Percentiles rank a stretch among this genome's conserved stretches.
phyloP scores from a whole-genome alignment of 805 yeast genomes.

The Torulaspora franciscae region DNA sequence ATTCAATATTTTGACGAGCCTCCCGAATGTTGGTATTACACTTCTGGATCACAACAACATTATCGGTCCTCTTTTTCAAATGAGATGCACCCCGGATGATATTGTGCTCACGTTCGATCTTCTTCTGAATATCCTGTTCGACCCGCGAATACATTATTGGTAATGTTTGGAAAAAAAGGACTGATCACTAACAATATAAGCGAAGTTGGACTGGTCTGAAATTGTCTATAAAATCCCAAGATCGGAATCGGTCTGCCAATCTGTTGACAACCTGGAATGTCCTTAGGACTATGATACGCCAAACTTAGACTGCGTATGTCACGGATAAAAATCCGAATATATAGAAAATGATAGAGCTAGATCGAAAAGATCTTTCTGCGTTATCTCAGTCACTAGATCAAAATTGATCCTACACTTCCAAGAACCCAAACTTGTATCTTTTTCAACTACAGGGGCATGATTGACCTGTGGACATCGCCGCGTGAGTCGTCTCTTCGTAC shows the following conservation, averaged over 20 bases:
- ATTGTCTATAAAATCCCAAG: background rate
- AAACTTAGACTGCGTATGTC: background rate
- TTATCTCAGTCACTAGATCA: background rate
- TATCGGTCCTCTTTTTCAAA: constrained; percentile 70
- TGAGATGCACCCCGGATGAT: constrained; percentile 84
- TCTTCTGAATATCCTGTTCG: constrained; percentile 64
- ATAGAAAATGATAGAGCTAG: background rate
- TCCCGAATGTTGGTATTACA: constrained; percentile 89
- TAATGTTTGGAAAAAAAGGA: too few species aligned
- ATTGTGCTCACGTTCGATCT: constrained; percentile 83
- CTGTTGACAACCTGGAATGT: background rate
- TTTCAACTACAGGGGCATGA: constrained; percentile 6
- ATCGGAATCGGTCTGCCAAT: background rate
- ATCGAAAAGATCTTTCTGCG: too few species aligned
- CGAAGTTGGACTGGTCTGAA: background rate
- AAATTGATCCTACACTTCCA: background rate
- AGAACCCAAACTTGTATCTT: constrained; percentile 5
- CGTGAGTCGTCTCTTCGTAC: constrained; percentile 8
- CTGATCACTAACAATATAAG: too few species aligned
- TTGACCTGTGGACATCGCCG: constrained; percentile 8
- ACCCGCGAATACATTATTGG: constrained; percentile 17
- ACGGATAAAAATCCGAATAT: background rate
- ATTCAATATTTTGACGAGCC: constrained; percentile 85
- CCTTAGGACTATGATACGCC: too few species aligned
- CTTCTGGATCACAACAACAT: constrained; percentile 78